Evolutionary conservation across 2,329 filamentous ascomycete species (phyloP).

Genomic region (Colletotrichum sp.): DNA sequence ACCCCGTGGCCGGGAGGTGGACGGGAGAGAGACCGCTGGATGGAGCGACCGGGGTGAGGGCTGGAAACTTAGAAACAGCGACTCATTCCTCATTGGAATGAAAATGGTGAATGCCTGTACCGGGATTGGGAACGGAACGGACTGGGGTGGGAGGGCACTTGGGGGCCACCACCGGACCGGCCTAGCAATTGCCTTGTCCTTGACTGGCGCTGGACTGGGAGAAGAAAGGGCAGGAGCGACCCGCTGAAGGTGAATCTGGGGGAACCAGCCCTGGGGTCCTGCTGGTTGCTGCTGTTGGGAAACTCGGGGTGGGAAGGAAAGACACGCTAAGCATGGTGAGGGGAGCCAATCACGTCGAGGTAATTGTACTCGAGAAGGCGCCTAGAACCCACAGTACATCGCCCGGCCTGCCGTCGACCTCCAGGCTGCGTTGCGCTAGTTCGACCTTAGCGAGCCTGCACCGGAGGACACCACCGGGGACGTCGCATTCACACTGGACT

Average conservation of each 20-base stretch:
- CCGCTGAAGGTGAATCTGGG: constrained; percentile 12
- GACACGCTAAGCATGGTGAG: constrained; percentile 9
- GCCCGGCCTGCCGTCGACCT: not conserved
- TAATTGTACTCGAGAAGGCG: constrained; percentile 4
- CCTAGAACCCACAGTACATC: not conserved
- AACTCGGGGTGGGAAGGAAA: not conserved
- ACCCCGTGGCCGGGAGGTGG: constrained; percentile 10
- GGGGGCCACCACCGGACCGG: not conserved
- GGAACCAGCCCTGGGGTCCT: constrained; percentile 3
- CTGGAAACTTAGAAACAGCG: constrained; percentile 6
- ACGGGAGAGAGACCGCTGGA: not conserved
- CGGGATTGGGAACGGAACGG: constrained; percentile 2
- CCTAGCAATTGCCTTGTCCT: not conserved
- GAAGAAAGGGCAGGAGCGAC: not conserved
- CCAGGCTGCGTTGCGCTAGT: not conserved
- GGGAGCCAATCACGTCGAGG: not conserved
- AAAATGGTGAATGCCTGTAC: not conserved
- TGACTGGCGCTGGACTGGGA: not conserved
- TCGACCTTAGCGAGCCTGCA: not conserved
- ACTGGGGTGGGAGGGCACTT: not conserved
- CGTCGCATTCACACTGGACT: not conserved
- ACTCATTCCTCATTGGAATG: constrained; percentile 5
- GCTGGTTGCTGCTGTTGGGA: constrained; percentile 5
- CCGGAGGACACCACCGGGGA: not conserved
- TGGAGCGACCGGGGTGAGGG: not conserved